Evolutionary conservation across 768 basidiomycete species (phyloP).

Genomic region (Tulasnella sp.): DNA sequence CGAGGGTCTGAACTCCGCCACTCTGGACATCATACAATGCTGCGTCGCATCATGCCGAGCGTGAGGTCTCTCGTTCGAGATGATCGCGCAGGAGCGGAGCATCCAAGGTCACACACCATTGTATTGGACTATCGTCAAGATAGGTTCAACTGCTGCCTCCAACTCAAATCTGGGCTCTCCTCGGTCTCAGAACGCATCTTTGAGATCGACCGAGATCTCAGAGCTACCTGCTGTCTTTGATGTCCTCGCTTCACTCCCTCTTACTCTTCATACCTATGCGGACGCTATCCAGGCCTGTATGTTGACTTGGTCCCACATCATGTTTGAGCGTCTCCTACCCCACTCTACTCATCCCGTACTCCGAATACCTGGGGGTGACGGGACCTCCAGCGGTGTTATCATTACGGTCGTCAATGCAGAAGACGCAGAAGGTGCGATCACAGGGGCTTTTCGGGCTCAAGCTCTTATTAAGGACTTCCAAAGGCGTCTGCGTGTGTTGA

Average conservation of each 20-base stretch:
- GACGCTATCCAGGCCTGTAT: conserved; percentile 62
- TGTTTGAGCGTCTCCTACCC: conserved; percentile 49
- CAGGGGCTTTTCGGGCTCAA: conserved; percentile 41
- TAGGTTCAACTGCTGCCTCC: conserved; percentile 20
- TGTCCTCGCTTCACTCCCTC: conserved; percentile 42
- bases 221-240: conserved; percentile 33
- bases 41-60: conserved; percentile 50
- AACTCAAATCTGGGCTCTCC: not conserved
- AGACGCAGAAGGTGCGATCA: conserved; percentile 29
- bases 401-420: conserved; percentile 22
- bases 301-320: conserved; percentile 44
- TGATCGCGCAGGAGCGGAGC: conserved; percentile 47
- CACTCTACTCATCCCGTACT: conserved; percentile 17
- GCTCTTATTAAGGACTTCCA: conserved; percentile 36
- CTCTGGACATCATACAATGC: conserved; percentile 40
- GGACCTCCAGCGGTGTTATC: conserved; percentile 47
- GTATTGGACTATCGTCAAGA: conserved; percentile 65
- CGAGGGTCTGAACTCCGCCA: conserved; percentile 17
- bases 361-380: conserved; percentile 21
- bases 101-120: conserved; percentile 56
- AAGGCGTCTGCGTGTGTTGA: conserved; percentile 56
- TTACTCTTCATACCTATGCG: conserved; percentile 34
- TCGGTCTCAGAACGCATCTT: too few relatives aligned
- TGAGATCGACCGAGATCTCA: not conserved
- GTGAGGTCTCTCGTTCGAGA: conserved; percentile 39